Evolutionary conservation across 2,329 filamentous ascomycete genomes (phyloP), one percentile per base, ranked within the genome.

Genomic region (Lojkania enalia): DNA sequence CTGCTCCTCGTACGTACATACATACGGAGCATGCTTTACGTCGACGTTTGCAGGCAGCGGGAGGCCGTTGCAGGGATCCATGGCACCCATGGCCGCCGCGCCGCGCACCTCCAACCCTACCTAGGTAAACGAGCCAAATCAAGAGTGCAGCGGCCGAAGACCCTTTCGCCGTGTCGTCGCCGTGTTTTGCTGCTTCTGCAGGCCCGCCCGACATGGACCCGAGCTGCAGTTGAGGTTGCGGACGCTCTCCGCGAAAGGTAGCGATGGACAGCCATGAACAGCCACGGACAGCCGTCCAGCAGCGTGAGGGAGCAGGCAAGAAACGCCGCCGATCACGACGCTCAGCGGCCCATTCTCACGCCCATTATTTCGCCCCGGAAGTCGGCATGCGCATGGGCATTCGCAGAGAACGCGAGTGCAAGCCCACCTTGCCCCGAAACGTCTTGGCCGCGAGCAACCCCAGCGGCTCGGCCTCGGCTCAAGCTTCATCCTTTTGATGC

Each of bases 31-130:
- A 42, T 48, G 40, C 46, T 51, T 49, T 55, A 49, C 49, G 43
- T 40, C 45, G 35, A 45, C 52, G 46, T 49, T 51, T 61, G 54
- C 50, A 33, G 21, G 42, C 40, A 45, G 43, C 43, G 39, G 40
- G 29, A 42, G 39, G 32, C 39, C 51, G 52, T 46, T 43, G 41
- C 58, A 61, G 49, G 57, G 53, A 52, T 48, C 7, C 23, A 27
- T 7, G 7, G 7, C 23, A n/a, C 23, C 7, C 23, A 7, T 32
- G 20, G 20, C 20, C 29, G 23, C 15, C 7, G 6, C 9, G 9
- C 9, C 6, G 30, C 15, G 9, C 30, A 33, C 9, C 15, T 15
- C 30, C 23, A n/a, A n/a, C n/a, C n/a, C n/a, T n/a, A n/a, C n/a
- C n/a, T n/a, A n/a, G n/a, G n/a, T n/a, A n/a, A n/a, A n/a, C n/a